phyloP scores from a whole-genome alignment of 441 rosid genomes.

The Populus hybrid region DNA sequence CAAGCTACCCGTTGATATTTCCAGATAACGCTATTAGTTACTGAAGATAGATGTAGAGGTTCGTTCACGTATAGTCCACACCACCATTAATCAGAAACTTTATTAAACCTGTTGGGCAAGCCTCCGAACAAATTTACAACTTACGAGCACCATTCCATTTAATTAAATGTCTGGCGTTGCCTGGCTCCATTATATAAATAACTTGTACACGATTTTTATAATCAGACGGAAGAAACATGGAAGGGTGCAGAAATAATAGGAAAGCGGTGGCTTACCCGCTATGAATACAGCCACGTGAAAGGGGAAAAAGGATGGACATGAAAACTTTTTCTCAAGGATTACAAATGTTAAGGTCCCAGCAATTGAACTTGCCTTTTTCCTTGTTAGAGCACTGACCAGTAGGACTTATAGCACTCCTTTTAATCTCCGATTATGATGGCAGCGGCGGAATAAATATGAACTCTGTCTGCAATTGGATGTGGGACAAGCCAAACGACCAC shows the following conservation, averaged over 20 bases:
- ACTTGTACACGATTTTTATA: constrained; percentile 12
- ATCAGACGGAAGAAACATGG: not conserved
- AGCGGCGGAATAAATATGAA: constrained; percentile 1
- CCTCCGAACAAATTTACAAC: not conserved
- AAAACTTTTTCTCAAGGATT: not conserved
- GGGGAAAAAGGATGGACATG: not conserved
- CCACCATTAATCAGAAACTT: not conserved
- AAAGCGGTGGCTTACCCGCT: constrained; percentile 2
- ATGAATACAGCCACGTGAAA: constrained; percentile 10
- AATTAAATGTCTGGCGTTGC: not conserved
- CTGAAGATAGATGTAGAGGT: not conserved
- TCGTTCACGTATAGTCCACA: not conserved
- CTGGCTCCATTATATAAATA: constrained; percentile 16
- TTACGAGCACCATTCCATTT: not conserved
- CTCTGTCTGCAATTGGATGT: not conserved
- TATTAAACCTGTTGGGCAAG: not conserved
- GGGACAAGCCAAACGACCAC: not conserved
- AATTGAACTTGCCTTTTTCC: constrained; percentile 3
- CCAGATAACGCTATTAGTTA: not conserved
- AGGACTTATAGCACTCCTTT: not conserved
- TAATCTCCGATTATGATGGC: constrained; percentile 13
- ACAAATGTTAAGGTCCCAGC: not conserved
- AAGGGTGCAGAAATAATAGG: not conserved
- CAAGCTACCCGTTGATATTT: not conserved
- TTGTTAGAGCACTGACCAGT: not conserved